A percentile compares a stretch with the other conserved stretches of the same genome.
Evolutionary conservation across 75 land plant genomes (phyloP).

Genomic region (Sequoia sempervirens): DNA sequence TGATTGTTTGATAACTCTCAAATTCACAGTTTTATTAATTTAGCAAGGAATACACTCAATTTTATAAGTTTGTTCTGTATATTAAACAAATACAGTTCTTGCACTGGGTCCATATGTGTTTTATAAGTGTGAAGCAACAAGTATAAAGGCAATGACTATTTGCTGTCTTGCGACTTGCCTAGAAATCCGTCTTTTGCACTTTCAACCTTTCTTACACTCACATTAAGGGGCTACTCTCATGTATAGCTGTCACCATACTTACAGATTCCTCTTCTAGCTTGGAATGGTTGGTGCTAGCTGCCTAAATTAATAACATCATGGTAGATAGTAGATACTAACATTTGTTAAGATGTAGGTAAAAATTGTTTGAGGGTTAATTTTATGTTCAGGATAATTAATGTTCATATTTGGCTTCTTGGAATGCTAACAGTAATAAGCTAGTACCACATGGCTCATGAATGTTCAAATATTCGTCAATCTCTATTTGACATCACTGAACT

Average conservation of each 20-base stretch:
- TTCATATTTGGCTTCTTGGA: neutral
- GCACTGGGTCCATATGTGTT: neutral
- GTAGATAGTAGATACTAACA: neutral
- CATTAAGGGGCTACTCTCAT: neutral
- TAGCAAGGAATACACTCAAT: neutral
- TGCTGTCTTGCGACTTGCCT: neutral
- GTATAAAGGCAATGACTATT: neutral
- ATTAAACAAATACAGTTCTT: neutral
- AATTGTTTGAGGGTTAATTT: neutral
- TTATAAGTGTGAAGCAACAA: neutral
- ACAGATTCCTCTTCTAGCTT: too few species aligned
- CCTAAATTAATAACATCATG: neutral
- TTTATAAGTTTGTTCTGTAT: neutral
- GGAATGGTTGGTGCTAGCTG: neutral
- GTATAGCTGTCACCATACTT: neutral
- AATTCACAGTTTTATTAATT: neutral
- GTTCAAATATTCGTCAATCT: neutral
- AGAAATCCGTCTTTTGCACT: neutral
- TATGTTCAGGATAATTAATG: neutral
- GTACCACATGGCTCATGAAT: neutral
- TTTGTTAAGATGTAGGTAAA: neutral
- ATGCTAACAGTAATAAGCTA: neutral
- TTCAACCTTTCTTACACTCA: too few species aligned
- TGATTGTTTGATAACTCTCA: neutral
- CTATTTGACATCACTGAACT: neutral